Base-by-base conservation (phyloP, 2,329 filamentous ascomycete species). In the Tothia fuscella region DNA sequence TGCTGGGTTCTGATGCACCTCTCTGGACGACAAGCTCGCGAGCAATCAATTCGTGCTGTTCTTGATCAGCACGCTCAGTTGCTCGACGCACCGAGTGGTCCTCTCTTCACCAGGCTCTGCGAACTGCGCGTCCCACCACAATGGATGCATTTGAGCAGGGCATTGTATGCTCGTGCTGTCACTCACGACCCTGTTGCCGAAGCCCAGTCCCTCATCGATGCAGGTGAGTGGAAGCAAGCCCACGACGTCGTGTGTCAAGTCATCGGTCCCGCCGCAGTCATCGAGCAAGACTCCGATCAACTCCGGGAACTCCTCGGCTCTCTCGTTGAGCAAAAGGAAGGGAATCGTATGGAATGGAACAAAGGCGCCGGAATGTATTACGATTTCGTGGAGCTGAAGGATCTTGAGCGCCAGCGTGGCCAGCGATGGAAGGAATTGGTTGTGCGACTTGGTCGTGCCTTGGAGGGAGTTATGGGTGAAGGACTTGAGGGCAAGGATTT, bases 101-200 rank as follows among this genome's bases (percentile, higher is more conserved):
- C 63, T 13, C 70, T 62, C 41, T 85, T 78, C 59, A 64, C 61
- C 9, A 70, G 72, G 12, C 65, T 91, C 17, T 72, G 72, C 0
- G 64, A 71, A 33, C 74, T 88, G 41, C 73, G 76, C 48, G 74
- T 96, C 31, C 86, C 89, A 0, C 61, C 70, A 1, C 60, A 72
- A 3, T 93, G 89, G 87, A 71, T 96, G 38, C 93, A 84, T 77
- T 76, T 85, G 46, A 85, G 91, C 14, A 84, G 88, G 55, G 88
- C 88, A 10, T 69, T 89, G 12, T 81, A 82, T 59, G 87, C 86
- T 61, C 81, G 83, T 47, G 78, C 79, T 44, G 76, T 78, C 35
- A 76, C 73, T 53, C 76, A 78, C 48, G 77, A 88, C 56, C 70
- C 81, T 9, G 71, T 70, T 34, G 67, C 69, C 4, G 85, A 94